A percentile compares a stretch with the other conserved stretches of the same genome.
phyloP scores from a whole-genome alignment of 1,284 basidiomycete species.

The Apiotrichum akiyoshidainum region DNA sequence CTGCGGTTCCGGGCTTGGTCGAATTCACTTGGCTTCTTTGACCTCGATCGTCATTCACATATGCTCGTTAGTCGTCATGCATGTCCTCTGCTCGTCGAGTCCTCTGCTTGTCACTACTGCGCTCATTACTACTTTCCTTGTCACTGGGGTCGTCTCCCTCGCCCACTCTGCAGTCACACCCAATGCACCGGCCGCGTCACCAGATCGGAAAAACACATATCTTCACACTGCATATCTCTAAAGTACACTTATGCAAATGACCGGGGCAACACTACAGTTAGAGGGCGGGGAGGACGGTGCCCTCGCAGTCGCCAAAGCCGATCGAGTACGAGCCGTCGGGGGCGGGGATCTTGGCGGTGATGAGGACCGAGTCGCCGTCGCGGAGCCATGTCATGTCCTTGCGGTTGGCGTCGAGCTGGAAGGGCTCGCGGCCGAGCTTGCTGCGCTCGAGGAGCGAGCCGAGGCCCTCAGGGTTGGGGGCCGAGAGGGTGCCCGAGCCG shows the following conservation, averaged over 20 bases:
- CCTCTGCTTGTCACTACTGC: no score
- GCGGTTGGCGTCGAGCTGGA: conserved; percentile 16
- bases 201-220: no score
- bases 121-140: no score
- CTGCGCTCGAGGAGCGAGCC: conserved; percentile 27
- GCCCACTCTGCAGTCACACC: no score
- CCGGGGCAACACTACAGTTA: neutral
- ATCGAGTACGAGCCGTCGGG: conserved; percentile 12
- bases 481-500: conserved; percentile 31
- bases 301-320: conserved; percentile 23
- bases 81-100: no score
- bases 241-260: neutral
- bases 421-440: conserved; percentile 13
- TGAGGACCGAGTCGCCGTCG: conserved; percentile 19
- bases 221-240: neutral
- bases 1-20: no score
- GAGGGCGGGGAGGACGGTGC: conserved; percentile 16
- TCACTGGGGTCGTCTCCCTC: no score
- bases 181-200: no score
- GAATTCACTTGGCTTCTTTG: no score
- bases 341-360: conserved; percentile 11
- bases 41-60: no score
- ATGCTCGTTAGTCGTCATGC: no score
- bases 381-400: conserved; percentile 24
- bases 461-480: conserved; percentile 13